Base-by-base conservation (phyloP, 768 basidiomycete species). In the Chalciporus sphaerocephalus region DNA sequence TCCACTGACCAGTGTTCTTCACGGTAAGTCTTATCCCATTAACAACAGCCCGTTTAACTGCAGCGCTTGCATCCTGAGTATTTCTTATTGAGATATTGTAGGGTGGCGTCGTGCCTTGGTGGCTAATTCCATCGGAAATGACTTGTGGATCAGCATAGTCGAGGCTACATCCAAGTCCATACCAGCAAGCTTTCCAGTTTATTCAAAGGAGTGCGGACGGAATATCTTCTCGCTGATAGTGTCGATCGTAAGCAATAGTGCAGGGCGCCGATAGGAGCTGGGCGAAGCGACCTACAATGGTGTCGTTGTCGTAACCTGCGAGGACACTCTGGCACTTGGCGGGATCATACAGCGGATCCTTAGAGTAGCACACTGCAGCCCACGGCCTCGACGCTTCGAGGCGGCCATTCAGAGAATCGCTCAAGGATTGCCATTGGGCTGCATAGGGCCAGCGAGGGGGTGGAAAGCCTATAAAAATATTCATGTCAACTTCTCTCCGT, bases 181-280 rank as follows among this genome's bases (percentile, higher is more conserved):
- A 42, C 12, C 56, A 48, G 10, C 56, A 57, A 9, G 48, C 47
- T 32, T 57, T 52, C 51, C 55, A 57, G 48, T 58, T 57, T 7
- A 44, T 4, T 52, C 56, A 57, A 17, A 57, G 56, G 6, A 58
- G 49, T 3, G 56, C 56, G 1, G 56, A 35, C 9, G 56, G 25
- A 27, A 27, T 11, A 27, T 27, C 25, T 27, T 27, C 25, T 5
- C 25, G 25, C 25, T 27, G 25, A 9, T 9, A 9, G 8, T 27
- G 25, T 11, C 25, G 12, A 27, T 27, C 9, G 8, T 27, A 27
- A 27, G 25, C 25, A 9, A 5, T 2, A 27, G 12, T n/a, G n/a
- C n/a, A n/a, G n/a, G n/a, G n/a, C n/a, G n/a, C n/a, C n/a, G 25
- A 27, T 27, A 27, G 3, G 5, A 27, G 12, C 8, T 27, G 8